phyloP scores from a whole-genome alignment of 306 rosid genomes.

The Cucumis hystrix region DNA sequence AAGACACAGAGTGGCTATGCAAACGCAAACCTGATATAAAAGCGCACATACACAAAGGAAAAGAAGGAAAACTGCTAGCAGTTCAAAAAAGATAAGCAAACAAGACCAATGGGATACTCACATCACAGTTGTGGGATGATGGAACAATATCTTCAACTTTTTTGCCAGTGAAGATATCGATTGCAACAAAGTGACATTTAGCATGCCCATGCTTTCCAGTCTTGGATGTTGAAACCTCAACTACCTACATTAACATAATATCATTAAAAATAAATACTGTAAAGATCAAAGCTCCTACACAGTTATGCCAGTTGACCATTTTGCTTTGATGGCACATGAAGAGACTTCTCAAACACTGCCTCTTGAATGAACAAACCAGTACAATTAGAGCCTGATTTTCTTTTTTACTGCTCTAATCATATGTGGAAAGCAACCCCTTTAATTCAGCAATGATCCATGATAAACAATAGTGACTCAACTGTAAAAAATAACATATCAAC shows the following conservation, averaged over 20 bases:
- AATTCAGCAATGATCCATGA: neutral
- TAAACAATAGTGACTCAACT: neutral
- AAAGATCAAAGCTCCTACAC: neutral
- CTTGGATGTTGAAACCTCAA: conserved; percentile 83
- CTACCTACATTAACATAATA: conserved; percentile 33
- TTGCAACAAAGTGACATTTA: conserved; percentile 71
- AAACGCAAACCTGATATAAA: neutral
- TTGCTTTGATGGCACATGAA: neutral
- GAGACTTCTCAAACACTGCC: neutral
- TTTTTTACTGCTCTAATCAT: neutral
- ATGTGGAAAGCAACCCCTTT: neutral
- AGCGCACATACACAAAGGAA: neutral
- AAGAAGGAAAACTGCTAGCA: neutral
- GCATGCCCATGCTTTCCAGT: conserved; percentile 91
- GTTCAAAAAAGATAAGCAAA: neutral
- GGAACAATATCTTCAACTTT: conserved; percentile 89
- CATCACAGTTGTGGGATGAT: conserved; percentile 82
- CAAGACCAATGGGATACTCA: conserved; percentile 12
- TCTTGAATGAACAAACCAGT: neutral
- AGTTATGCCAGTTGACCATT: neutral
- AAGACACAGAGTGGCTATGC: neutral
- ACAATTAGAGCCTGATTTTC: neutral
- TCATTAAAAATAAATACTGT: neutral
- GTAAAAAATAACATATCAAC: neutral
- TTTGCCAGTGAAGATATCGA: conserved; percentile 65